Evolutionary conservation across 2,329 filamentous ascomycete genomes (phyloP).

Genomic region (Pseudopyricularia cyperi): DNA sequence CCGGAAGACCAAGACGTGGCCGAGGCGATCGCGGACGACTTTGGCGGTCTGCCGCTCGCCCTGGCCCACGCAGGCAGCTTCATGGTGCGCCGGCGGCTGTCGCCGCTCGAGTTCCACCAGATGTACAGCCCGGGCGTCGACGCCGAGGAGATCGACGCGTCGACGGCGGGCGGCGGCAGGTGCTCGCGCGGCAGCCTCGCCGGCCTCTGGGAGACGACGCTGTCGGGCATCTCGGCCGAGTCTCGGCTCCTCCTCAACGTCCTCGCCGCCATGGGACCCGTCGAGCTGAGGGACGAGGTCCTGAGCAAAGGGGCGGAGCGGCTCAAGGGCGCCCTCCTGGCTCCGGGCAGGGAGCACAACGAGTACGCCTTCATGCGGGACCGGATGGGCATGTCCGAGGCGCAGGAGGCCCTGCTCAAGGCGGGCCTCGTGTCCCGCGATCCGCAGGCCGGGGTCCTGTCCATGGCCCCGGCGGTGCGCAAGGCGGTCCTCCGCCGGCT

Average conservation of each 20-base stretch:
- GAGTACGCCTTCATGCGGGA: neutral
- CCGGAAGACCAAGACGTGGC: slow-evolving; percentile 6
- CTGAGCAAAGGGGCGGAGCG: slow-evolving; percentile 8
- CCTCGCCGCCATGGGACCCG: slow-evolving; percentile 15
- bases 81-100: slow-evolving; percentile 11
- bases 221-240: slow-evolving; percentile 10
- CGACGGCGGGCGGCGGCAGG: slow-evolving; percentile 7
- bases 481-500: neutral
- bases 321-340: neutral
- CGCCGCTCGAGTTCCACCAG: slow-evolving; percentile 13
- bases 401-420: neutral
- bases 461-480: neutral
- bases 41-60: slow-evolving; percentile 9
- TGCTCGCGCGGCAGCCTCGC: slow-evolving; percentile 16
- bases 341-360: neutral
- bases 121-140: slow-evolving; percentile 12
- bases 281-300: slow-evolving; percentile 13
- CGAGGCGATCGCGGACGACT: slow-evolving; percentile 7
- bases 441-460: neutral
- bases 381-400: neutral
- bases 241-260: slow-evolving; percentile 11
- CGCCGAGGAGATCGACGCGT: slow-evolving; percentile 13
- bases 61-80: slow-evolving; percentile 16
- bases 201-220: slow-evolving; percentile 15
- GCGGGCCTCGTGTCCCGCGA: neutral